Evolutionary conservation across 176 grass and related monocot genomes (phyloP).

Genomic region (Chrysopogon serrulatus): DNA sequence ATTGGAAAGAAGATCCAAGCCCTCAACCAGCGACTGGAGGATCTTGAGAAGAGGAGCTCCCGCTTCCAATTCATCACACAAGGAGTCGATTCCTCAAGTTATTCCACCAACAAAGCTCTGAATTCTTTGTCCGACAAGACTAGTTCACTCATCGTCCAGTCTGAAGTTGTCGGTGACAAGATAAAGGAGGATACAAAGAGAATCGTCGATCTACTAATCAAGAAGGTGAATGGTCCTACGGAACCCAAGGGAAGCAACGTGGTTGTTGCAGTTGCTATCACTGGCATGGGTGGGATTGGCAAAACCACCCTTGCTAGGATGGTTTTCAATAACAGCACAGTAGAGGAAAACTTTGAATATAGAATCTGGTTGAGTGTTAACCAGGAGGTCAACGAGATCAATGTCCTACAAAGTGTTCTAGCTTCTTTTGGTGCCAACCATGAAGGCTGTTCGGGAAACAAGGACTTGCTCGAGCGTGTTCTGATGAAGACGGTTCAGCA

Average conservation of each 20-base stretch:
- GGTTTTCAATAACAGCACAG: neutral
- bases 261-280: conserved; percentile 1
- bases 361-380: conserved; percentile 3
- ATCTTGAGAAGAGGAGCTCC: neutral
- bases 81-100: neutral
- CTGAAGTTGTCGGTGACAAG: conserved; percentile 6
- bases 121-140: neutral
- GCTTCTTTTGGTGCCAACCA: neutral
- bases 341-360: neutral
- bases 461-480: neutral
- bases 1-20: conserved; percentile 12
- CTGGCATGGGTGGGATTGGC: conserved; percentile 19
- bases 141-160: neutral
- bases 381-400: neutral
- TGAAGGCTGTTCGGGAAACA: neutral
- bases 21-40: neutral
- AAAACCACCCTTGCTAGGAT: conserved; percentile 41
- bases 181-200: neutral
- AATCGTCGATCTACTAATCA: conserved; percentile 4
- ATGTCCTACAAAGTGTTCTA: neutral
- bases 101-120: neutral
- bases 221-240: neutral
- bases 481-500: neutral
- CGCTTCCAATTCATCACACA: neutral
- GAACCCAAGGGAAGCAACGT: neutral